Evolutionary conservation across 2,329 filamentous ascomycete species (phyloP).

Genomic region (Fusarium sp.): DNA sequence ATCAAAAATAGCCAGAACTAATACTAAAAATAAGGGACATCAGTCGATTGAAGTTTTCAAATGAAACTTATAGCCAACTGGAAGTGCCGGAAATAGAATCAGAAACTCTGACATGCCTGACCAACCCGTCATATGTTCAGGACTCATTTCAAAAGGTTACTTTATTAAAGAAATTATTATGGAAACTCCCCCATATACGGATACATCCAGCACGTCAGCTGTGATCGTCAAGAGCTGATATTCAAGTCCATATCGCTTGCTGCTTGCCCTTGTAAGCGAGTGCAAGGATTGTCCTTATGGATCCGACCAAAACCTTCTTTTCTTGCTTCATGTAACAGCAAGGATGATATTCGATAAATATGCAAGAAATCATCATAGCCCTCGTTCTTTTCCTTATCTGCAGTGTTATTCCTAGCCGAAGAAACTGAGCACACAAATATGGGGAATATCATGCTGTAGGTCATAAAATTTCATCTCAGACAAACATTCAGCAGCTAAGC

Average conservation of each 20-base stretch:
- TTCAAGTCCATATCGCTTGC: conserved; percentile 10
- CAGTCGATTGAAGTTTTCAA: conserved; percentile 12
- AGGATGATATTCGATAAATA: conserved; percentile 5
- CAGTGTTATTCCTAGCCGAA: conserved; percentile 3
- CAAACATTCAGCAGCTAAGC: conserved; percentile 22
- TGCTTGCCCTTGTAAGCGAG: conserved; percentile 10
- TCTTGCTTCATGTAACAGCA: conserved; percentile 1
- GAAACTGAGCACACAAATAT: conserved; percentile 20
- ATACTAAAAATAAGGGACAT: conserved; percentile 17
- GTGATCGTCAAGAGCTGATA: conserved; percentile 28
- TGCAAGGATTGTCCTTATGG: conserved; percentile 21
- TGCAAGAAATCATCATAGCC: conserved; percentile 12
- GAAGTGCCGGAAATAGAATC: conserved; percentile 11
- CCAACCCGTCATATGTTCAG: conserved; percentile 25
- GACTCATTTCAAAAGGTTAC: conserved; percentile 9
- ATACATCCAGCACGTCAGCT: conserved; percentile 17
- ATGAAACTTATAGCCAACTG: conserved; percentile 19
- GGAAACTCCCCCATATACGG: conserved; percentile 15
- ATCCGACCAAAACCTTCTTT: conserved; percentile 27
- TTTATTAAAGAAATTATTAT: conserved; percentile 11
- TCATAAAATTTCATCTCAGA: conserved; percentile 28
- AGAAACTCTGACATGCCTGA: conserved; percentile 29
- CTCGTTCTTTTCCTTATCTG: conserved; percentile 6
- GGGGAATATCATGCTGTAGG: conserved; percentile 9
- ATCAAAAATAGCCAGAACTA: conserved; percentile 5